A percentile compares a stretch with the other conserved stretches of the same genome.
These are phyloP conservation scores for Colletotrichum tanaceti DNA, from an alignment of 2,329 filamentous ascomycete species.

Conservation along the genomic window DNA sequence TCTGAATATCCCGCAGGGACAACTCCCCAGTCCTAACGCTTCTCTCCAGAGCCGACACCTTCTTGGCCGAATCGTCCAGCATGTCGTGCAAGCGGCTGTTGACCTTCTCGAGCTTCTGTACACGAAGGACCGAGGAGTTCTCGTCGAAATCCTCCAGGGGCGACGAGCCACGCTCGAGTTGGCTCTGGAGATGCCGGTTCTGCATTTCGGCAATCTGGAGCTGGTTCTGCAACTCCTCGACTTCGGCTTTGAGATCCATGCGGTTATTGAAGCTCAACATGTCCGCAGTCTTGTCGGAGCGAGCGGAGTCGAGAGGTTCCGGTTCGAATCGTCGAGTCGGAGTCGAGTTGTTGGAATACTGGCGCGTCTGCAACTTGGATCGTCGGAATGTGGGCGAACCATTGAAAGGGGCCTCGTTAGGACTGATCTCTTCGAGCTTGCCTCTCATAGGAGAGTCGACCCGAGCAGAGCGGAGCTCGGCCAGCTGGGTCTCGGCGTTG, in stretches of 20 bases:
- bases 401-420: constrained; percentile 79
- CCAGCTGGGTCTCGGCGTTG: constrained; percentile 85
- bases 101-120: constrained; percentile 91
- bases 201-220: constrained; percentile 95
- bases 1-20: constrained; percentile 89
- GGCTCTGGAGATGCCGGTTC: constrained; percentile 90
- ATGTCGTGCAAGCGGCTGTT: constrained; percentile 93
- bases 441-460: constrained; percentile 76
- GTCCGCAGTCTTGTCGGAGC: constrained; percentile 87
- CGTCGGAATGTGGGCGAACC: constrained; percentile 80
- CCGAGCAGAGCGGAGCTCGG: constrained; percentile 79
- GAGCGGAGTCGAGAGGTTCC: constrained; percentile 75
- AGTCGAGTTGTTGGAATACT: constrained; percentile 80
- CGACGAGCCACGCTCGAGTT: constrained; percentile 78
- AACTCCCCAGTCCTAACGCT: constrained; percentile 88
- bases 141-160: constrained; percentile 74
- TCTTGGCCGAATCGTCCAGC: constrained; percentile 93
- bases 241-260: constrained; percentile 89
- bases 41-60: constrained; percentile 89
- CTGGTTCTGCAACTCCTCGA: constrained; percentile 94
- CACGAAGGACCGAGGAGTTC: constrained; percentile 80
- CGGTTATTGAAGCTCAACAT: constrained; percentile 85
- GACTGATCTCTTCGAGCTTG: constrained; percentile 87
- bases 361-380: constrained; percentile 63
- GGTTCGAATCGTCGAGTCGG: constrained; percentile 79